Conservation (phyloP, 805 yeast species). For the Aciculoconidium aculeatum region DNA sequence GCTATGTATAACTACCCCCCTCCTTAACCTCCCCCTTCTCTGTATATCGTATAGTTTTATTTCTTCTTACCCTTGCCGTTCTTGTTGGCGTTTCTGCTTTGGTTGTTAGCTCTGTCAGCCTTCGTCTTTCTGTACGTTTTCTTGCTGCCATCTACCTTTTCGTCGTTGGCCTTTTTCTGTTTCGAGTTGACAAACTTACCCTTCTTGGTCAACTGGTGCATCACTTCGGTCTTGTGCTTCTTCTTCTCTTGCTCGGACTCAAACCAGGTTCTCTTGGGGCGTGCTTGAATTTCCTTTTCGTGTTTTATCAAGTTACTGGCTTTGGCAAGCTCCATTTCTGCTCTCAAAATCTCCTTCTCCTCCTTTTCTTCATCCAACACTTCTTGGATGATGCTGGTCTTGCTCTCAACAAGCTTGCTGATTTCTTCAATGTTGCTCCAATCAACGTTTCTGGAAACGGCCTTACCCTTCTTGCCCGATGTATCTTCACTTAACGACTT, state of each 20-base stretch:
- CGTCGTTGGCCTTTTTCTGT: constrained; percentile 68
- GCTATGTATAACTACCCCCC: too few species aligned
- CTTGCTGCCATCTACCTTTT: constrained; percentile 40
- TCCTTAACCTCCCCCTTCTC: constrained; percentile 3
- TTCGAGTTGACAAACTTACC: constrained; percentile 58
- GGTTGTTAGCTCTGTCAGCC: constrained; percentile 55
- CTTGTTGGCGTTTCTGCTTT: constrained; percentile 27
- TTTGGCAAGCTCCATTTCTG: constrained; percentile 85
- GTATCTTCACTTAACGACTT: constrained; percentile 46
- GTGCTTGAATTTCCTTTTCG: constrained; percentile 72
- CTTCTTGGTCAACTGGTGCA: constrained; percentile 38
- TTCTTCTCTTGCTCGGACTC: constrained; percentile 55
- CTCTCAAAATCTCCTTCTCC: constrained; percentile 78
- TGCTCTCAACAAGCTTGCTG: constrained; percentile 53
- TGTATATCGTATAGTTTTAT: constrained; percentile 1
- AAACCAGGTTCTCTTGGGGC: constrained; percentile 98
- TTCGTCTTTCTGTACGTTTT: constrained; percentile 79
- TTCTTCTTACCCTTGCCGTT: constrained; percentile 6
- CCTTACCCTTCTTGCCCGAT: constrained; percentile 40
- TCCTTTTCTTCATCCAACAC: constrained; percentile 82
- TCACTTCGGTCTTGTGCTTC: constrained; percentile 30
- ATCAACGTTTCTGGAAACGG: constrained; percentile 86
- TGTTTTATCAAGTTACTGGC: constrained; percentile 82
- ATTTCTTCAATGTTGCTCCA: constrained; percentile 79
- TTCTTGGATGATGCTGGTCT: constrained; percentile 60